Evolutionary conservation across 2,329 filamentous ascomycete genomes (phyloP).

Genomic region (Colletotrichum siamense): DNA sequence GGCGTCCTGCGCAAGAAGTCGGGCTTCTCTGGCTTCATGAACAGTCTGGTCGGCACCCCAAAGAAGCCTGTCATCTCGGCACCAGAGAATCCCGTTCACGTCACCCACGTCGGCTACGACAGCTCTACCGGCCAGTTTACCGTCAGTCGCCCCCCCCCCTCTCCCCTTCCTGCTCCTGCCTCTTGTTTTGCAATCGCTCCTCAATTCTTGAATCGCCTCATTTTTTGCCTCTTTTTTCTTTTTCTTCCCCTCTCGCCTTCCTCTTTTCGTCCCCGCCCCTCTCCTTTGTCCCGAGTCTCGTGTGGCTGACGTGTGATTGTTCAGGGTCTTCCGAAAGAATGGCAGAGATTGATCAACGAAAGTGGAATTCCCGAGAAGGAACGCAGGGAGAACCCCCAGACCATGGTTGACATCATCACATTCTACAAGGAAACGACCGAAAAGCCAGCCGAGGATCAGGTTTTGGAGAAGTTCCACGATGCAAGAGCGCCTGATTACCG

Average conservation of each 20-base stretch:
- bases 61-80: conserved; percentile 95
- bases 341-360: conserved; percentile 94
- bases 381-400: conserved; percentile 92
- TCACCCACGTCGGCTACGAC: conserved; percentile 97
- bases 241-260: conserved; percentile 20
- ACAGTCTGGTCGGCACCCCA: conserved; percentile 80
- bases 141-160: conserved; percentile 57
- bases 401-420: conserved; percentile 92
- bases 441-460: conserved; percentile 78
- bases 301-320: conserved; percentile 20
- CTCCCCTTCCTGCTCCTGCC: neutral
- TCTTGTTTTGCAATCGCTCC: neutral
- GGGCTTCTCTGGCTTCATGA: conserved; percentile 87
- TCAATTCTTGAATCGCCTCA: neutral
- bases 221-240: neutral
- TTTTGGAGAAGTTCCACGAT: conserved; percentile 96
- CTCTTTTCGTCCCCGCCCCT: neutral
- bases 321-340: conserved; percentile 94
- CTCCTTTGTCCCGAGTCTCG: neutral
- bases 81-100: conserved; percentile 95
- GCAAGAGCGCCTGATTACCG: conserved; percentile 67
- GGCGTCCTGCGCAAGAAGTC: conserved; percentile 80
- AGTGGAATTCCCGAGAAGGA: conserved; percentile 97
- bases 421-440: conserved; percentile 97
- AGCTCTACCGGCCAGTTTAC: conserved; percentile 96